Evolutionary conservation across 495 filamentous ascomycete species (phyloP).

Genomic region (Lichina pygmaea): DNA sequence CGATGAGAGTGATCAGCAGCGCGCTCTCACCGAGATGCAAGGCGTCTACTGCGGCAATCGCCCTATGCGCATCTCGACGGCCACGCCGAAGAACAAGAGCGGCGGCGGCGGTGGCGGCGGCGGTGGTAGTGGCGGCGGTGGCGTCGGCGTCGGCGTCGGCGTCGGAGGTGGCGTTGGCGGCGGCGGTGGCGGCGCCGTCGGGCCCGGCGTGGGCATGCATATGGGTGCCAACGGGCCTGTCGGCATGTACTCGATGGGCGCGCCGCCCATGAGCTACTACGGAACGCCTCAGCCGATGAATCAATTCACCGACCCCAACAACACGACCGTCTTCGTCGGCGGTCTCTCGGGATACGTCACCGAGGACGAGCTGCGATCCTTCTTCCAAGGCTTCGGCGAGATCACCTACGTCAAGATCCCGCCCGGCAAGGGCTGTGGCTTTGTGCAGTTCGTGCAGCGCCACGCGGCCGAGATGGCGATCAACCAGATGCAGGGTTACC

Average conservation of each 20-base stretch:
- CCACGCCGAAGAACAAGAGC: constrained; percentile 83
- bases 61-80: constrained; percentile 95
- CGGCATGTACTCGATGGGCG: constrained; percentile 38
- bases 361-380: constrained; percentile 94
- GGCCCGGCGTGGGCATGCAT: constrained; percentile 17
- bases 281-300: constrained; percentile 89
- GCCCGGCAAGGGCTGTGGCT: constrained; percentile 94
- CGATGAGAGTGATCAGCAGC: constrained; percentile 82
- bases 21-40: constrained; percentile 90
- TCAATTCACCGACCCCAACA: constrained; percentile 99
- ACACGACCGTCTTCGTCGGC: constrained; percentile 97
- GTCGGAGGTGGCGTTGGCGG: constrained; percentile 2
- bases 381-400: constrained; percentile 98
- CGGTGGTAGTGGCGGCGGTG: constrained; percentile 2
- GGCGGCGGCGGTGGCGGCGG: constrained; percentile 24
- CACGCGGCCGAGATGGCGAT: constrained; percentile 99
- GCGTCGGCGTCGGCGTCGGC: constrained; percentile 8
- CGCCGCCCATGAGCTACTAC: constrained; percentile 57
- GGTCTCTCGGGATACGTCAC: constrained; percentile 96
- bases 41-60: constrained; percentile 98
- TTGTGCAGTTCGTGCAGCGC: constrained; percentile 97
- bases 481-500: constrained; percentile 99
- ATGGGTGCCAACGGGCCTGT: constrained; percentile 13
- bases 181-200: constrained; percentile 10
- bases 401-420: constrained; percentile 99